Evolutionary conservation across 176 grass and related monocot species (phyloP).

Genomic region (Tillandsia fasciculata): DNA sequence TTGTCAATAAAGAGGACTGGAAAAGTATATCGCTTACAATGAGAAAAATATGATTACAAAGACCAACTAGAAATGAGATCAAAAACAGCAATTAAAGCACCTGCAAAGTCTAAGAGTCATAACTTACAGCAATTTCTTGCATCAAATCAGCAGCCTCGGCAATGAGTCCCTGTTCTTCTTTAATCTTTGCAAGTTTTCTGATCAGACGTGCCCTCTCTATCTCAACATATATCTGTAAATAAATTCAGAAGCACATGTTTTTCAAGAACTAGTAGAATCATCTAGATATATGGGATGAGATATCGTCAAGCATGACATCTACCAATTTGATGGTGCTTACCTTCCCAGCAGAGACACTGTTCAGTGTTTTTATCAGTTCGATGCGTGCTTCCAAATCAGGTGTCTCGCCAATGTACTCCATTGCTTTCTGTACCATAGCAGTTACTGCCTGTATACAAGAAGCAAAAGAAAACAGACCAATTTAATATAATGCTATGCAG

Average conservation of each 20-base stretch:
- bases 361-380: conserved; percentile 88
- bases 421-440: conserved; percentile 84
- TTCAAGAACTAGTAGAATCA: conserved; percentile 3
- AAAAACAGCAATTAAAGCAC: not conserved
- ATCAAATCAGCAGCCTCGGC: conserved; percentile 95
- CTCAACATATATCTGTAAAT: conserved; percentile 84
- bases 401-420: conserved; percentile 90
- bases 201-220: conserved; percentile 96
- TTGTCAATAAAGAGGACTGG: not conserved
- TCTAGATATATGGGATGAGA: not conserved
- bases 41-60: not conserved
- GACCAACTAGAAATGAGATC: not conserved
- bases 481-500: not conserved
- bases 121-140: conserved; percentile 99
- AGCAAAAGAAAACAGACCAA: not conserved
- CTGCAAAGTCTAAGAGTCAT: not conserved
- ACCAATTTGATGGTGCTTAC: conserved; percentile 21
- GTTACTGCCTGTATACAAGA: conserved; percentile 59
- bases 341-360: conserved; percentile 90
- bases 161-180: conserved; percentile 75
- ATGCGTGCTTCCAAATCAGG: conserved; percentile 73
- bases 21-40: not conserved
- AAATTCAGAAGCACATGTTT: not conserved
- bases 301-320: not conserved
- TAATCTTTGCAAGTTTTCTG: conserved; percentile 94